phyloP scores from a whole-genome alignment of 495 filamentous ascomycete genomes.

The Venustampulla echinocandica region DNA sequence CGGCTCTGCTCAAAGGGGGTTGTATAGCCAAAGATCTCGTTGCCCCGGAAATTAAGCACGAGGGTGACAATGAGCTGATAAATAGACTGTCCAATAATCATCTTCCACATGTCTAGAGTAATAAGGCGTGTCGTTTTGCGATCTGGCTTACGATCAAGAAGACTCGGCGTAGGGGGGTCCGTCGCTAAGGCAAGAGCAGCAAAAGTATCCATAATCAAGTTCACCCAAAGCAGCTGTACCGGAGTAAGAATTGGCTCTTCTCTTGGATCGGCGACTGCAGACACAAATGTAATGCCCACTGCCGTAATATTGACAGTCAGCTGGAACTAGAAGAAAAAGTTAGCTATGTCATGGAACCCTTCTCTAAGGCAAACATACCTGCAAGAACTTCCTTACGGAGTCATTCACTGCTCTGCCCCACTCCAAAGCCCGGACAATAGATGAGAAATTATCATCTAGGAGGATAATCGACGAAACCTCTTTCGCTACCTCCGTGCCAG shows the following conservation, averaged over 20 bases:
- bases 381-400: constrained; percentile 79
- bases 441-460: constrained; percentile 90
- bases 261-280: constrained; percentile 55
- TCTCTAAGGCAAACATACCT: no score
- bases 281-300: constrained; percentile 75
- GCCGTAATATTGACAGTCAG: constrained; percentile 88
- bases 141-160: constrained; percentile 69
- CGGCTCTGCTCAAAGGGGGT: constrained; percentile 26
- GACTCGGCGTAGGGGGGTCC: constrained; percentile 61
- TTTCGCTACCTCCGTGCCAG: constrained; percentile 86
- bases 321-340: constrained; percentile 61
- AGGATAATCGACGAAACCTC: constrained; percentile 90
- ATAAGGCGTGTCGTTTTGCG: constrained; percentile 70
- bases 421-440: constrained; percentile 78
- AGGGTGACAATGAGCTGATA: constrained; percentile 77
- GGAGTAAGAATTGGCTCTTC: constrained; percentile 72
- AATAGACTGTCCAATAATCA: constrained; percentile 80
- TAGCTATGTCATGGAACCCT: no score
- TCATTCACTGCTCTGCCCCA: constrained; percentile 89
- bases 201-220: constrained; percentile 93
- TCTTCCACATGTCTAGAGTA: constrained; percentile 83
- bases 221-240: constrained; percentile 85
- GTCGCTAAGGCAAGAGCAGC: constrained; percentile 88
- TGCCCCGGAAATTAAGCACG: constrained; percentile 66
- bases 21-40: constrained; percentile 50